Base-by-base conservation (phyloP, 148 eudicot genomes). In the Simmondsia chinensis region DNA sequence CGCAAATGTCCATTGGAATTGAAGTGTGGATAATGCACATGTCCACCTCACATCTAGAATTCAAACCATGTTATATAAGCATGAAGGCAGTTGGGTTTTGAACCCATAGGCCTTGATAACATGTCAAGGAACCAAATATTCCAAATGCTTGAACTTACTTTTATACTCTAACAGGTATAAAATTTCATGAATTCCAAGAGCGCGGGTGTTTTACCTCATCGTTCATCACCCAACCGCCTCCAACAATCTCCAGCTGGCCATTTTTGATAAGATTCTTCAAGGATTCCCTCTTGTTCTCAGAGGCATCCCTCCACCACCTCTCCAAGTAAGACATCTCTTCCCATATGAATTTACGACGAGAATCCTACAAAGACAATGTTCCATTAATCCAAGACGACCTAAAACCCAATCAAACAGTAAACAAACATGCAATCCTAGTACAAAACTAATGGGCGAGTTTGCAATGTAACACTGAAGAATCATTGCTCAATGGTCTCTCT, bases 141-240 rank as follows among this genome's bases (percentile, higher is more conserved):
- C n/a, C n/a, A n/a, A n/a, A n/a, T n/a, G n/a, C n/a, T n/a, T n/a
- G n/a, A n/a, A n/a, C n/a, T n/a, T n/a, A n/a, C n/a, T n/a, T n/a
- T n/a, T n/a, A n/a, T n/a, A n/a, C n/a, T n/a, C n/a, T n/a, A n/a
- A n/a, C n/a, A n/a, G n/a, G n/a, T n/a, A n/a, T n/a, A n/a, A n/a
- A n/a, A n/a, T n/a, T n/a, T n/a, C n/a, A 4, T 15, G 26, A 43
- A 23, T 21, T 5, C n/a, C 23, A 19, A 10, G 49, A 3, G 40
- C 29, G 17, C 5, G 25, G 1, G 20, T 21, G 31, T 25, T 24
- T 58, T 72, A 91, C 99, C 99, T 91, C 99, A 58, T 91, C 99
- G 64, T 91, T 91, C 99, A 91, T 91, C 60, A 91, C 99, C 99
- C 99, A 91, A 26, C 99, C 99, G 66, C 99, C 99, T 70, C 96